These are phyloP conservation scores for Amoeboaphelidium occidentale DNA, from an alignment of 371 early-diverging fungal genomes.

Conservation along the genomic window DNA sequence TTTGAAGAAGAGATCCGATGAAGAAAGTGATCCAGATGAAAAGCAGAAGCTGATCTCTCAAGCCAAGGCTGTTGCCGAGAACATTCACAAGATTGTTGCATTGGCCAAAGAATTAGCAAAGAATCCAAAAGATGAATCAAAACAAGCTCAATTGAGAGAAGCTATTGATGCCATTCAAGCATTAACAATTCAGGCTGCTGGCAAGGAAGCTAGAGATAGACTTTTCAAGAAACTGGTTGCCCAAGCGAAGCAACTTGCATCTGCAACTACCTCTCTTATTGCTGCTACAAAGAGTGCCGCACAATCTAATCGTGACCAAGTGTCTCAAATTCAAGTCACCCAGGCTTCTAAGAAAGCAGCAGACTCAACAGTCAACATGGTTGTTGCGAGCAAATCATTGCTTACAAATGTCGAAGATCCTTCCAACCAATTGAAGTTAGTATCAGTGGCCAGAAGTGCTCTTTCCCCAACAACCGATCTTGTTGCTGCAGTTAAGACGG, in stretches of 20 bases:
- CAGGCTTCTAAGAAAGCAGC: constrained; percentile 8
- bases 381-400: constrained; percentile 7
- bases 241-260: constrained; percentile 10
- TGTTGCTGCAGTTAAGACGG: constrained; percentile 11
- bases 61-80: constrained; percentile 11
- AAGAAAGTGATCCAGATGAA: not conserved
- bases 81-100: constrained; percentile 17
- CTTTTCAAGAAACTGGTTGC: constrained; percentile 12
- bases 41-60: not conserved
- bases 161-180: not conserved
- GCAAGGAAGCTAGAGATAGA: constrained; percentile 10
- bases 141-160: constrained; percentile 7
- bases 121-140: constrained; percentile 7
- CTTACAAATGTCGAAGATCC: constrained; percentile 10
- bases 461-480: constrained; percentile 9
- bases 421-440: constrained; percentile 11
- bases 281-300: constrained; percentile 12
- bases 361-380: constrained; percentile 9
- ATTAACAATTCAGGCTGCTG: constrained; percentile 5
- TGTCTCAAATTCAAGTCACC: constrained; percentile 18
- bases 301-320: constrained; percentile 17
- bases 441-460: constrained; percentile 14
- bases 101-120: constrained; percentile 17
- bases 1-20: not conserved
- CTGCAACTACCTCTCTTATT: constrained; percentile 15